Percentiles rank a stretch among this genome's conserved stretches.
Conservation (phyloP, 2,329 filamentous ascomycete genomes). For the Xylariales sp. region DNA sequence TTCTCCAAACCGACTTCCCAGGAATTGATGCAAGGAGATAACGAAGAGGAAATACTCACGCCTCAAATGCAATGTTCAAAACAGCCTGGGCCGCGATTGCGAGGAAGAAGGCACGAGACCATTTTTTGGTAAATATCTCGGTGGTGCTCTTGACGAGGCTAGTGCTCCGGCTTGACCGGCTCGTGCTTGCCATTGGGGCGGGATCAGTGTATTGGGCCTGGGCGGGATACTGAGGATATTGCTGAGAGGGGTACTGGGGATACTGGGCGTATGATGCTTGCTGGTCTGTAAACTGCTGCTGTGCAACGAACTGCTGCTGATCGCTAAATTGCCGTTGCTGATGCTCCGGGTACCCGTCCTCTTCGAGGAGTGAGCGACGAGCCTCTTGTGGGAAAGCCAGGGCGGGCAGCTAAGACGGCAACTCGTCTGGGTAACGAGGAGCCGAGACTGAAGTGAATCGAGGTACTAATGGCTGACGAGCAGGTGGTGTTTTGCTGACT, state of each 20-base stretch:
- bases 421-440: constrained; percentile 19
- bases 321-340: too few species aligned
- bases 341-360: too few species aligned
- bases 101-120: constrained; percentile 83
- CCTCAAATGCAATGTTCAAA: constrained; percentile 78
- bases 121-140: constrained; percentile 77
- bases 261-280: constrained; percentile 11
- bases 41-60: constrained; percentile 52
- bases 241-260: constrained; percentile 15
- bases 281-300: constrained; percentile 23
- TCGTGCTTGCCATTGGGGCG: constrained; percentile 25
- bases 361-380: constrained; percentile 41
- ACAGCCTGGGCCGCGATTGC: constrained; percentile 72
- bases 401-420: constrained; percentile 29
- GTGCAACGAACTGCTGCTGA: too few species aligned
- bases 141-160: constrained; percentile 44
- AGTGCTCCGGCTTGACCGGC: constrained; percentile 24
- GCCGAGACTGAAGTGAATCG: constrained; percentile 3
- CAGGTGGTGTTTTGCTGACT: too few species aligned
- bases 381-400: constrained; percentile 42
- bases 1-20: too few species aligned
- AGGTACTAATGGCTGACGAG: too few species aligned
- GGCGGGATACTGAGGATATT: constrained; percentile 11
- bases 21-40: constrained; percentile 7
- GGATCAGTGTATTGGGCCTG: constrained; percentile 24